A percentile compares a stretch with the other conserved stretches of the same genome.
phyloP scores from a whole-genome alignment of 2,329 filamentous ascomycete species.

The Acephala macrosclerotiorum region DNA sequence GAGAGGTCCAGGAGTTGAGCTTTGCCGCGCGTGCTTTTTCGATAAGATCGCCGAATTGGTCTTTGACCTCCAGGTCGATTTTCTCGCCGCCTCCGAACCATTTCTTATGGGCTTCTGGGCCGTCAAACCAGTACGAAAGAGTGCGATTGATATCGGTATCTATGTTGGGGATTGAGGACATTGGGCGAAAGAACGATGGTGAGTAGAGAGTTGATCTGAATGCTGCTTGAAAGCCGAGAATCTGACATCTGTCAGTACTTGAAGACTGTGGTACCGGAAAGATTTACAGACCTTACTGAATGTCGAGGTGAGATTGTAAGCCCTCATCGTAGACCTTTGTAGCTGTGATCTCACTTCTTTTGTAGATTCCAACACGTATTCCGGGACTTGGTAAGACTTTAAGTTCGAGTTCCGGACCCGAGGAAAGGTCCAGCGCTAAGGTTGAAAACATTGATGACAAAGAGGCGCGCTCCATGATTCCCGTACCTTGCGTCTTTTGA shows the following conservation, averaged over 20 bases:
- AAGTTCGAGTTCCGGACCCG: neutral
- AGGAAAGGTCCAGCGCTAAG: neutral
- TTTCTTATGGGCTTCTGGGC: conserved; percentile 20
- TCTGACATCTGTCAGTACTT: conserved; percentile 16
- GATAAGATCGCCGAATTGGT: conserved; percentile 26
- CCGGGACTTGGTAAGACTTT: too few relatives aligned
- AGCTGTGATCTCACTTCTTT: neutral
- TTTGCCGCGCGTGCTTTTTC: conserved; percentile 26
- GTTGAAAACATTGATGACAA: neutral
- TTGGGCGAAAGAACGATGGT: conserved; percentile 22
- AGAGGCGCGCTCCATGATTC: neutral
- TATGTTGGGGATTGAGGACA: conserved; percentile 26
- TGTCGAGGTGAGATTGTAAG: conserved; percentile 23
- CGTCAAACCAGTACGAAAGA: conserved; percentile 32
- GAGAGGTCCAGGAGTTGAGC: conserved; percentile 27
- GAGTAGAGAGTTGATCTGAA: conserved; percentile 25
- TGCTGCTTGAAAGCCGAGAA: conserved; percentile 28
- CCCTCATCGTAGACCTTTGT: conserved; percentile 6
- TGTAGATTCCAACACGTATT: too few relatives aligned
- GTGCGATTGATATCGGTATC: conserved; percentile 31
- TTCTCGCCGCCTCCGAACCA: conserved; percentile 29
- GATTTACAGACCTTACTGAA: conserved; percentile 12
- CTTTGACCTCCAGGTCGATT: conserved; percentile 30
- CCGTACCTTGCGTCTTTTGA: neutral
- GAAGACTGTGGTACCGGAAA: neutral